These are phyloP conservation scores for Lipomyces anomalus DNA, from an alignment of 805 yeast species.

Conservation along the genomic window DNA sequence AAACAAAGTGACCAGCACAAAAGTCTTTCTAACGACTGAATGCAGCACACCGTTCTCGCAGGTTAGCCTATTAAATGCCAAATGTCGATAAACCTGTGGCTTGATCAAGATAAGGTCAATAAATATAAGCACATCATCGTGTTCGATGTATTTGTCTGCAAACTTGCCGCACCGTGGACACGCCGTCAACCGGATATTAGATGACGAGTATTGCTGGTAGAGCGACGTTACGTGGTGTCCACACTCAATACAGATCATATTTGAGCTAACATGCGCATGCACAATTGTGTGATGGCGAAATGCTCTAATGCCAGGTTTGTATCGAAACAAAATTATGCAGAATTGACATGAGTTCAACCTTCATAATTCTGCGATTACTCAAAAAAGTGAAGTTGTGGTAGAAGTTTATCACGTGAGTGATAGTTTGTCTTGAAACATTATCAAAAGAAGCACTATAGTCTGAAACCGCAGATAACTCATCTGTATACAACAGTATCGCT, in stretches of 20 bases:
- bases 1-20: conserved; percentile 63
- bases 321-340: too few species aligned
- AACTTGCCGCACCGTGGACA: conserved; percentile 66
- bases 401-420: too few species aligned
- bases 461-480: too few species aligned
- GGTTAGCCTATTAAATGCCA: conserved; percentile 65
- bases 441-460: too few species aligned
- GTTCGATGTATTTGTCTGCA: conserved; percentile 89
- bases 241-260: conserved; percentile 89
- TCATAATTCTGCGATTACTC: too few species aligned
- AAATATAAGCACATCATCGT: conserved; percentile 75
- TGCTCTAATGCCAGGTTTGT: too few species aligned
- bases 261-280: too few species aligned
- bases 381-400: too few species aligned
- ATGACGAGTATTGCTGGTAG: conserved; percentile 66
- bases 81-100: conserved; percentile 73
- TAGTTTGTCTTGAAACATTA: too few species aligned
- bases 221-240: conserved; percentile 57
- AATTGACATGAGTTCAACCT: too few species aligned
- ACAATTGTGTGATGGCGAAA: too few species aligned
- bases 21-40: conserved; percentile 40
- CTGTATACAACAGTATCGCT: too few species aligned
- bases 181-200: conserved; percentile 71
- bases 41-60: conserved; percentile 21
- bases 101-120: conserved; percentile 78